Conservation (phyloP, 371 early-diverging fungal genomes). For the Batkoa obscura region DNA sequence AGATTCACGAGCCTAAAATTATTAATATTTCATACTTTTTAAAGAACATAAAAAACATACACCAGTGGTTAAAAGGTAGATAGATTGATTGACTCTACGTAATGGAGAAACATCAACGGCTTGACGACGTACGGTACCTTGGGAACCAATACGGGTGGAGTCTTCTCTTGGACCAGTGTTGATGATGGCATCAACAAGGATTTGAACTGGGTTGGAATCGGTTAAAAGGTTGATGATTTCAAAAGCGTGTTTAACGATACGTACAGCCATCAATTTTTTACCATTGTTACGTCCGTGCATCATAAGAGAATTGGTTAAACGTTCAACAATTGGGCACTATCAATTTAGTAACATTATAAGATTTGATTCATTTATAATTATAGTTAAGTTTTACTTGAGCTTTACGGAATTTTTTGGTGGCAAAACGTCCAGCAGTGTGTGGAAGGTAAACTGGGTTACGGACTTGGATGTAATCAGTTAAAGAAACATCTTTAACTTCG, state of each 20-base stretch:
- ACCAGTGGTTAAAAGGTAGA: constrained; percentile 93
- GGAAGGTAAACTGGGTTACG: constrained; percentile 89
- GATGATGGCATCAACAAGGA: constrained; percentile 98
- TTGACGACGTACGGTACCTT: constrained; percentile 99
- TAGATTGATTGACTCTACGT: constrained; percentile 97
- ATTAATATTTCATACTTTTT: background rate
- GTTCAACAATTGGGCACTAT: constrained; percentile 97
- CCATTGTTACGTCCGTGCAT: constrained; percentile 99
- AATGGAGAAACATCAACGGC: constrained; percentile 99
- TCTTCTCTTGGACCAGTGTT: constrained; percentile 99
- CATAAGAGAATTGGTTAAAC: constrained; percentile 99
- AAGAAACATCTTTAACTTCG: constrained; percentile 88
- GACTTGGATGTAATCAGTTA: constrained; percentile 89
- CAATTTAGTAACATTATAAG: too few species aligned
- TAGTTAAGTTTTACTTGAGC: constrained; percentile 43
- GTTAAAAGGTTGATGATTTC: constrained; percentile 98
- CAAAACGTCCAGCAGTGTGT: constrained; percentile 97
- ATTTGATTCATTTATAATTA: background rate
- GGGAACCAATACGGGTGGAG: constrained; percentile 98
- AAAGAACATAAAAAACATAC: constrained; percentile 23
- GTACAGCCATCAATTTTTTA: constrained; percentile 98
- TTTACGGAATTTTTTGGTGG: constrained; percentile 95
- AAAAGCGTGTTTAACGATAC: constrained; percentile 98
- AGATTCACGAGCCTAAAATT: constrained; percentile 23
- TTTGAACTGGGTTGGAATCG: constrained; percentile 98